Percentiles rank a stretch among this genome's conserved stretches.
Evolutionary conservation across 1,139 yeast genomes (phyloP).

Genomic region (Meyerozyma elateridarum): DNA sequence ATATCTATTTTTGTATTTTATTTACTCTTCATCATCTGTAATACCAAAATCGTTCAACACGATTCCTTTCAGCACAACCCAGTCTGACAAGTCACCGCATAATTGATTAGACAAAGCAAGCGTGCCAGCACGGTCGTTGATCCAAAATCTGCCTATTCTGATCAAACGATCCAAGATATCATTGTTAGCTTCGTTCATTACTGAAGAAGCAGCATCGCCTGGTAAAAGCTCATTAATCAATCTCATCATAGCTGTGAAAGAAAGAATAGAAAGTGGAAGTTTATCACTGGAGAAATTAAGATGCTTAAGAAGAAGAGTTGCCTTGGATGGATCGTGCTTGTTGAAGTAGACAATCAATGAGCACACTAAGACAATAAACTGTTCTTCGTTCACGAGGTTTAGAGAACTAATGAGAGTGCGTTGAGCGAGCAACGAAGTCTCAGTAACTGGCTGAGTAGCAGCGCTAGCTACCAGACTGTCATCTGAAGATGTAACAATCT

Average conservation of each 20-base stretch:
- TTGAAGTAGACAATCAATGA: slow-evolving; percentile 25
- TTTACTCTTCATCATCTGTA: slow-evolving; percentile 15
- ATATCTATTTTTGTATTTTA: slow-evolving; percentile 5
- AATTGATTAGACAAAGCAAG: slow-evolving; percentile 20
- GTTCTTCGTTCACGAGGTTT: slow-evolving; percentile 32
- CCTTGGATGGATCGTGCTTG: slow-evolving; percentile 16
- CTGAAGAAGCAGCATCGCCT: no score
- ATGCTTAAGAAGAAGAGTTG: slow-evolving; percentile 22
- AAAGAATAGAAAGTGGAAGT: slow-evolving; percentile 22
- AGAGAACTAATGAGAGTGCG: slow-evolving; percentile 27
- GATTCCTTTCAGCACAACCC: slow-evolving; percentile 31
- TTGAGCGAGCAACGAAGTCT: slow-evolving; percentile 10
- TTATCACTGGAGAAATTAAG: slow-evolving; percentile 16
- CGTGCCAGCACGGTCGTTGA: slow-evolving; percentile 21
- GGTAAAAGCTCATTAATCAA: slow-evolving; percentile 21
- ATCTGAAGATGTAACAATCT: slow-evolving; percentile 16
- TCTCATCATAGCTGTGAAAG: slow-evolving; percentile 31
- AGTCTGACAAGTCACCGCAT: slow-evolving; percentile 26
- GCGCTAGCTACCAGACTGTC: slow-evolving; percentile 7
- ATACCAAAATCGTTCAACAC: slow-evolving; percentile 26
- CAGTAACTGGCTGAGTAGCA: slow-evolving; percentile 1
- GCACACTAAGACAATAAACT: slow-evolving; percentile 28
- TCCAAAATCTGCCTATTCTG: slow-evolving; percentile 29
- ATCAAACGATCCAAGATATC: slow-evolving; percentile 26
- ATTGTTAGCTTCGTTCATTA: slow-evolving; percentile 15